Base-by-base conservation (phyloP, 176 grass and related monocot genomes). In the Aegilops sharonensis region DNA sequence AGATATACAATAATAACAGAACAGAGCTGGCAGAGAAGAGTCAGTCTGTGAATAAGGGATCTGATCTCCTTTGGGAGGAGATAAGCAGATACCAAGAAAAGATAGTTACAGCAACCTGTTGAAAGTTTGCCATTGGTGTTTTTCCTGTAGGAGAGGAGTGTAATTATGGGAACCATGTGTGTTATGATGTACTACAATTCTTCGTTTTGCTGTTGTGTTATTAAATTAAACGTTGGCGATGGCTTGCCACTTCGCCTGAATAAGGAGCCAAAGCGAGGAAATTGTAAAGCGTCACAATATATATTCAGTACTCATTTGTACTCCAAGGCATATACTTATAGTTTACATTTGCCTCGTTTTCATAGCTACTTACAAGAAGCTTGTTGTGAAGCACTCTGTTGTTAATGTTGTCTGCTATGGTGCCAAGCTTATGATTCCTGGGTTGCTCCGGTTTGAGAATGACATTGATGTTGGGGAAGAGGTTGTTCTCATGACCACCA, bases 11-110 rank as follows among this genome's bases (percentile, higher is more conserved):
- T 62, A 62, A 62, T 23, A 67, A 3, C 29, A 67, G 14, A 84
- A n/a, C 78, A 91, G 73, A 45, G 27, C 15, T 68, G 30, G 42
- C 29, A 12, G 75, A 87, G 81, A 89, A 93, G 75, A 54, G 68
- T 0, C 61, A 43, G 29, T 93, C 35, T 73, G 29, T 93, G 50
- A 92, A 77, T 35, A 20, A 69, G 31, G 31, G 0, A 69, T 70
- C 18, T 23, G 9, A 42, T 72, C 68, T 71, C 35, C 68, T 40
- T 20, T 12, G 9, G 9, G 4, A 40, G 68, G 35, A 5, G 68
- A 23, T 39, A 31, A 32, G 47, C 4, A 77, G 25, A 77, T 20
- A 9, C 14, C 43, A 52, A 10, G 72, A 10, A 75, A 20, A 52
- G 21, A 50, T 23, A 21, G 72, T 6, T 6, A 12, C 15, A 77